Evolutionary conservation across 164 flowering plant genomes (phyloP), one percentile per base, ranked within the genome.

Genomic region (Vitis rupestris): DNA sequence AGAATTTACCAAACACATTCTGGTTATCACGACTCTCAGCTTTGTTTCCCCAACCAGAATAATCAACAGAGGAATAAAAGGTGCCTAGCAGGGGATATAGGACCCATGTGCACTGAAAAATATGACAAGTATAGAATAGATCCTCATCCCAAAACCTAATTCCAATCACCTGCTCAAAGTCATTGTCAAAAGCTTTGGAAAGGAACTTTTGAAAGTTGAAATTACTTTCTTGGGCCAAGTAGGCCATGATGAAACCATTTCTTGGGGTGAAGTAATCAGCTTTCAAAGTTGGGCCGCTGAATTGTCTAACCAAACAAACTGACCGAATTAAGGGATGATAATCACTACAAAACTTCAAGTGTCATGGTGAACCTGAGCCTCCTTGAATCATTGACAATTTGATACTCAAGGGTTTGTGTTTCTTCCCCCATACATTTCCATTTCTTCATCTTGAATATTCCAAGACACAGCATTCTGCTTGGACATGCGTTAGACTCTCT

Each of bases 401-500:
- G 76, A 60, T 80, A 77, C 48, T 74, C 74, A 16, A 71, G 15
- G 30, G 83, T 74, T 53, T 29, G 68, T 47, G 83, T 77, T 73
- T 80, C 83, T 10, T 47, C 66, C 77, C 83, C 83, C 83, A 80
- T 27, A 76, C 67, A 65, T 74, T 72, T n/a, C 83, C 80, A 80
- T 50, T 49, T 77, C 15, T 68, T 72, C 79, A 78, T 80, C 83
- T 80, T 19, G 19, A 19, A 1, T 19, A 19, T 19, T 19, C 19
- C 19, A 19, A 19, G 19, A 19, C 19, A 19, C 19, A 19, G 19
- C 19, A 19, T 19, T 19, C 19, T 19, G 19, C 19, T 19, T 19
- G 19, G 19, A 1, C 19, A 19, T 19, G 19, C 19, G 1, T 19
- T 19, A 19, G 19, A 19, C 19, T 19, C 19, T 19, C 19, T 19